These are phyloP conservation scores for Candida sanyaensis DNA, from an alignment of 1,139 yeast species.

Conservation along the genomic window DNA sequence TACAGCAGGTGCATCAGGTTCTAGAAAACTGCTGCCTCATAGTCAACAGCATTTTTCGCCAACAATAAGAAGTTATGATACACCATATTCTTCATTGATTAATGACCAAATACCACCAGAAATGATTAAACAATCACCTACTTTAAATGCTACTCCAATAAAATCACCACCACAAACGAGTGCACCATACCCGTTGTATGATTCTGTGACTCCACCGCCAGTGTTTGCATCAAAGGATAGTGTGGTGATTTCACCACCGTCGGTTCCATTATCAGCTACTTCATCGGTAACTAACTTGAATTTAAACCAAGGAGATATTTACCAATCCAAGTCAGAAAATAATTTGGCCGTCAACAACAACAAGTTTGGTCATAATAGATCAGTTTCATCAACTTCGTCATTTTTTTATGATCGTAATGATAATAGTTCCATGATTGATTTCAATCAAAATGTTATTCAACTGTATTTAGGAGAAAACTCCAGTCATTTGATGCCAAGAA, in stretches of 20 bases:
- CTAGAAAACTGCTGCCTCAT: constrained; percentile 2
- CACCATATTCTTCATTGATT: constrained; percentile 2
- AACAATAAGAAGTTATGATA: constrained; percentile 1
- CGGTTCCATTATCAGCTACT: constrained; percentile 36
- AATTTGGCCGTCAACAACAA: constrained; percentile 22
- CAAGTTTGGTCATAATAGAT: constrained; percentile 33
- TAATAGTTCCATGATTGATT: constrained; percentile 38
- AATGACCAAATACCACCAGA: background rate
- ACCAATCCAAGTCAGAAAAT: constrained; percentile 30
- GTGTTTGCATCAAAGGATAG: constrained; percentile 17
- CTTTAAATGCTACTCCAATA: constrained; percentile 6
- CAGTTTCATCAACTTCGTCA: constrained; percentile 44
- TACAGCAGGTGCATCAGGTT: constrained; percentile 1
- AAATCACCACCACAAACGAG: constrained; percentile 7
- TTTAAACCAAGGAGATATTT: constrained; percentile 17
- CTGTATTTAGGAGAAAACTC: constrained; percentile 57
- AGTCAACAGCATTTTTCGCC: constrained; percentile 9
- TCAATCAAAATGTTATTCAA: constrained; percentile 43
- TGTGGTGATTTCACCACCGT: constrained; percentile 27
- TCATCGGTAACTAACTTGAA: constrained; percentile 44
- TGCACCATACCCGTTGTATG: constrained; percentile 20
- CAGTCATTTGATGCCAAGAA: constrained; percentile 65
- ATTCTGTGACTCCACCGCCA: constrained; percentile 24
- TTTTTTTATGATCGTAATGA: constrained; percentile 37
- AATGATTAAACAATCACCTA: constrained; percentile 4